A percentile compares a stretch with the other conserved stretches of the same genome.
These are phyloP conservation scores for Aspergillus cavernicola DNA, from an alignment of 495 filamentous ascomycete species.

Conservation along the genomic window DNA sequence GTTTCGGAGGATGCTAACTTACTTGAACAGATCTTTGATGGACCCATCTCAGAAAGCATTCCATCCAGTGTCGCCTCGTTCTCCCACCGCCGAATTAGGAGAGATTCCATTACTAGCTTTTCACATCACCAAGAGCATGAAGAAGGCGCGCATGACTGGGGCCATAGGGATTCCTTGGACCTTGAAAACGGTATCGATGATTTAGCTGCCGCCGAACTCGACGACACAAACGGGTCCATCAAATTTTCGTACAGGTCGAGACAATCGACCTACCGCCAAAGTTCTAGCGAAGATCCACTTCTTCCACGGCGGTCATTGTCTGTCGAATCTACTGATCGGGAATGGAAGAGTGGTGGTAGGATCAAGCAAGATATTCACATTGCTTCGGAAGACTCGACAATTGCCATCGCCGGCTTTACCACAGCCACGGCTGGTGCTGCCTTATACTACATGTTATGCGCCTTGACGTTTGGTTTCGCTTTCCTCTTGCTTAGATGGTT, in stretches of 20 bases:
- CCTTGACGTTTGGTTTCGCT: conserved; percentile 67
- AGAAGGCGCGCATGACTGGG: conserved; percentile 49
- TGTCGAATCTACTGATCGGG: conserved; percentile 50
- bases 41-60: conserved; percentile 90
- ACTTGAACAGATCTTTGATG: conserved; percentile 72
- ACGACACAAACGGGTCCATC: conserved; percentile 30
- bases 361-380: conserved; percentile 89
- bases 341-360: conserved; percentile 52
- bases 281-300: conserved; percentile 68
- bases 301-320: conserved; percentile 59
- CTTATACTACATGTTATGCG: conserved; percentile 65
- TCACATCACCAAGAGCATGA: conserved; percentile 73
- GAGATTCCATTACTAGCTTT: conserved; percentile 83
- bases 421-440: conserved; percentile 66
- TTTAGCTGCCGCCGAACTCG: conserved; percentile 28
- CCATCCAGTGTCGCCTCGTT: conserved; percentile 88
- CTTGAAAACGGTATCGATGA: conserved; percentile 55
- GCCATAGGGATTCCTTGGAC: conserved; percentile 49
- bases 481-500: conserved; percentile 89
- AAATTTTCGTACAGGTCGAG: conserved; percentile 38
- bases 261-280: conserved; percentile 56
- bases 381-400: conserved; percentile 85
- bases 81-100: conserved; percentile 68
- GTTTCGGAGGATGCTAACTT: background rate
- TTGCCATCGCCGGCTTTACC: conserved; percentile 85